A percentile compares a stretch with the other conserved stretches of the same genome.
phyloP scores from a whole-genome alignment of 768 basidiomycete genomes.

The Dentipellis fragilis region DNA sequence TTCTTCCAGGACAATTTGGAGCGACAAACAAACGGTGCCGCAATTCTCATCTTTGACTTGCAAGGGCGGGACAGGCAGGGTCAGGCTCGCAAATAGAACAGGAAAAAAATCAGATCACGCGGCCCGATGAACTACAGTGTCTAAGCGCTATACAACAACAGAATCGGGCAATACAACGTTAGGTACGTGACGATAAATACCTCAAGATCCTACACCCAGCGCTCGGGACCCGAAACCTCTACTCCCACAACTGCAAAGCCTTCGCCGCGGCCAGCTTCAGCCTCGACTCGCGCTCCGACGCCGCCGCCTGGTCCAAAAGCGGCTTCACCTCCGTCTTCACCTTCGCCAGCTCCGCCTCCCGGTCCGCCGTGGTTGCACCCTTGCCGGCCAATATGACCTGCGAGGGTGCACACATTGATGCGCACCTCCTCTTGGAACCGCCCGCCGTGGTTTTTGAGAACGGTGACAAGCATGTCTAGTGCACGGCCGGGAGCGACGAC shows the following conservation, averaged over 20 bases:
- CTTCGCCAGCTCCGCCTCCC: slow-evolving; percentile 24
- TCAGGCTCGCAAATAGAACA: too few relatives aligned
- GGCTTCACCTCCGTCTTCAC: slow-evolving; percentile 43
- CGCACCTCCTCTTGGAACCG: slow-evolving; percentile 67
- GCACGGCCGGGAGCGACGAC: slow-evolving; percentile 43
- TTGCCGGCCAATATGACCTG: slow-evolving; percentile 55
- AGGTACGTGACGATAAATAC: too few relatives aligned
- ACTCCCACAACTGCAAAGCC: slow-evolving; percentile 20
- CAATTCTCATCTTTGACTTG: too few relatives aligned
- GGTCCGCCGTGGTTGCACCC: slow-evolving; percentile 32
- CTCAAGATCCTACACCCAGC: too few relatives aligned
- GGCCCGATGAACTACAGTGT: too few relatives aligned
- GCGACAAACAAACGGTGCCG: too few relatives aligned
- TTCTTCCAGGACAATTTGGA: too few relatives aligned
- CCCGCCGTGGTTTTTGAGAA: slow-evolving; percentile 39
- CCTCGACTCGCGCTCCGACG: slow-evolving; percentile 24
- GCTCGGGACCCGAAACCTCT: too few relatives aligned
- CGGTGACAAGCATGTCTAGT: slow-evolving; percentile 57
- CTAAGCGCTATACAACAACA: too few relatives aligned
- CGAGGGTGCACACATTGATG: slow-evolving; percentile 63
- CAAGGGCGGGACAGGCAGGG: too few relatives aligned
- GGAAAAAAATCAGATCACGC: too few relatives aligned
- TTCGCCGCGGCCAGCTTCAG: slow-evolving; percentile 31
- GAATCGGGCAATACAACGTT: too few relatives aligned
- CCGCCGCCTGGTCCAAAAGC: slow-evolving; percentile 38